Evolutionary conservation across 208 protist species (phyloP).

Genomic region (Trypanosoma melophagium): DNA sequence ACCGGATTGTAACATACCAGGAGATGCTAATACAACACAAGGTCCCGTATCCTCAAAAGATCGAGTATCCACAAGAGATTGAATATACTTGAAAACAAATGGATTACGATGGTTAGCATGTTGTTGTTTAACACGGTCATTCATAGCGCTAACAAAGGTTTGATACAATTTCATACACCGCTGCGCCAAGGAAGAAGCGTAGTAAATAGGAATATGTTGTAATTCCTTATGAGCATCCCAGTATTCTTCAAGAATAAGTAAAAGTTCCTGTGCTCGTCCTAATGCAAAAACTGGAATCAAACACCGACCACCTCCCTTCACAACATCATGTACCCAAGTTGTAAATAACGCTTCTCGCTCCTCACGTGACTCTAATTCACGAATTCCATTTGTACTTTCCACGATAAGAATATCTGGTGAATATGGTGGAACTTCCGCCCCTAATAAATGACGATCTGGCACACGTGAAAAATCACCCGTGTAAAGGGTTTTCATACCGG

Average conservation of each 20-base stretch:
- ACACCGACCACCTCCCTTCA: constrained; percentile 93
- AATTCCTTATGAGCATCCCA: constrained; percentile 97
- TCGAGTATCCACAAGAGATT: constrained; percentile 86
- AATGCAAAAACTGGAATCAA: constrained; percentile 99
- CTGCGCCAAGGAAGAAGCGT: constrained; percentile 97
- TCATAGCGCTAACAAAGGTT: constrained; percentile 98
- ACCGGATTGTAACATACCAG: constrained; percentile 97
- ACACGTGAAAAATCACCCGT: constrained; percentile 98
- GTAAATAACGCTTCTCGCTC: constrained; percentile 97
- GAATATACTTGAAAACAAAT: constrained; percentile 98
- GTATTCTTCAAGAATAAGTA: constrained; percentile 99
- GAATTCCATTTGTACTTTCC: constrained; percentile 98
- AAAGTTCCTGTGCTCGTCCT: constrained; percentile 97
- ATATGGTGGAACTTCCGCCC: constrained; percentile 93
- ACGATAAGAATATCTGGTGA: constrained; percentile 97
- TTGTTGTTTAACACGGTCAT: constrained; percentile 93
- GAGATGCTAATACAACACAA: constrained; percentile 94
- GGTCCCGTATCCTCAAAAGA: constrained; percentile 93
- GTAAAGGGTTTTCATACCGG: constrained; percentile 96
- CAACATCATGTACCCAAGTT: constrained; percentile 89
- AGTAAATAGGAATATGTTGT: constrained; percentile 98
- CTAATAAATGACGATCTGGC: constrained; percentile 98
- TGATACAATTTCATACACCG: constrained; percentile 98
- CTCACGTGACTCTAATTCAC: constrained; percentile 91
- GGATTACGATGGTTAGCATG: constrained; percentile 94